phyloP scores from a whole-genome alignment of 257 asterid genomes.

The Nicotiana obtusifolia region DNA sequence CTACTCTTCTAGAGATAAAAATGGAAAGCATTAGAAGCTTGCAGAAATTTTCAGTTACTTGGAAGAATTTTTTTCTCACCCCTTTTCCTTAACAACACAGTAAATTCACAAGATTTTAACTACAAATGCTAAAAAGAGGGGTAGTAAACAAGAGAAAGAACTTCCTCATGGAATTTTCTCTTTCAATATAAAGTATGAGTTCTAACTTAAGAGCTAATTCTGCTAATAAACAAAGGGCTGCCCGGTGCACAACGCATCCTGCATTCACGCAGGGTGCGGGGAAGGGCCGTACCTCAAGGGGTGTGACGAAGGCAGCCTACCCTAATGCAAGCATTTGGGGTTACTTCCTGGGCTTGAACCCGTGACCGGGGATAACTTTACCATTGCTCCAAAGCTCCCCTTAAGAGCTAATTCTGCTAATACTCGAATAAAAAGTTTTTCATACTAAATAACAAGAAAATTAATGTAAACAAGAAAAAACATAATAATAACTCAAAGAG shows the following conservation, averaged over 20 bases:
- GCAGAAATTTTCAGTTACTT: not conserved
- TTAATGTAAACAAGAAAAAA: not conserved
- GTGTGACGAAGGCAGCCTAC: too few species aligned
- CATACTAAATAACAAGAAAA: not conserved
- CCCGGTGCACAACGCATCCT: too few species aligned
- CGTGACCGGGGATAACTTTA: too few species aligned
- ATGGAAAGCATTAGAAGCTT: not conserved
- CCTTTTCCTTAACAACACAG: not conserved
- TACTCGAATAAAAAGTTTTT: not conserved
- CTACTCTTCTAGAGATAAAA: not conserved
- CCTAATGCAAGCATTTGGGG: too few species aligned
- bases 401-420: not conserved
- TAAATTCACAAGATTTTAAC: not conserved
- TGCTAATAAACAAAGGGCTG: not conserved
- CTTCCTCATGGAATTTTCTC: not conserved
- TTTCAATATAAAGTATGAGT: not conserved
- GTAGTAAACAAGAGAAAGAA: not conserved
- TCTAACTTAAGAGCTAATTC: not conserved
- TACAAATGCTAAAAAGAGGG: not conserved
- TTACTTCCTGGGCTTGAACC: too few species aligned
- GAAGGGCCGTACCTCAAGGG: too few species aligned
- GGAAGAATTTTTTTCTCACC: not conserved
- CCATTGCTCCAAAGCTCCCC: too few species aligned
- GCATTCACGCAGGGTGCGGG: too few species aligned
- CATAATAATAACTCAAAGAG: not conserved